Base-by-base conservation (phyloP, 768 basidiomycete species). In the Flagelloscypha sp. region DNA sequence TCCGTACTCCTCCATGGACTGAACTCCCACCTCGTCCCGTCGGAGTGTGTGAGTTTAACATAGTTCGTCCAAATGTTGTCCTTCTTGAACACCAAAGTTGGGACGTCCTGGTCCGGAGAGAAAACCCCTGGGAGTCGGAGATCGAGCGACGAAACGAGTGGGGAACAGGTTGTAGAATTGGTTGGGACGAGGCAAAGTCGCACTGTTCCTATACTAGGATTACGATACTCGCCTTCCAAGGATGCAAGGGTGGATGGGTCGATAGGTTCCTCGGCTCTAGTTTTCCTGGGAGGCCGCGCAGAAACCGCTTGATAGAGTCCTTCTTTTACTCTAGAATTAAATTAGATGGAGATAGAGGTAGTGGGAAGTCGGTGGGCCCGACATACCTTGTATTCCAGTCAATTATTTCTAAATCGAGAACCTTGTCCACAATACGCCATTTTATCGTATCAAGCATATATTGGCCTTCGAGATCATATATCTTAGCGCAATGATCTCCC, bases 301-400 rank as follows among this genome's bases (percentile, higher is more conserved):
- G n/a, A n/a, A n/a, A n/a, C n/a, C n/a, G n/a, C n/a, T n/a, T n/a
- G n/a, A n/a, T n/a, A n/a, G n/a, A n/a, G n/a, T n/a, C n/a, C n/a
- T n/a, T n/a, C n/a, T 29, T 19, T 8, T 9, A 3, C 38, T 35
- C 39, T 35, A 2, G 37, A 21, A 30, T 32, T n/a, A n/a, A n/a
- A 27, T 36, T 24, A 12, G n/a, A n/a, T 10, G 5, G 21, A 25
- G 18, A 27, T 12, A 18, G 23, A 33, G 27, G 6, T 1, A 30
- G 16, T 17, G 21, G 8, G 29, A 8, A 7, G 7, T 16, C n/a
- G 15, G 12, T 1, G 16, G 2, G n/a, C 12, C 12, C 3, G 6
- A 15, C 38, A 24, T n/a, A 50, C 52, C 49, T 44, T 10, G 12
- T 28, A 18, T 41, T 46, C 54, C 53, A 56, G 32, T 58, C 55